Conservation (phyloP, 1,284 basidiomycete genomes). For the Hemileia vastatrix region DNA sequence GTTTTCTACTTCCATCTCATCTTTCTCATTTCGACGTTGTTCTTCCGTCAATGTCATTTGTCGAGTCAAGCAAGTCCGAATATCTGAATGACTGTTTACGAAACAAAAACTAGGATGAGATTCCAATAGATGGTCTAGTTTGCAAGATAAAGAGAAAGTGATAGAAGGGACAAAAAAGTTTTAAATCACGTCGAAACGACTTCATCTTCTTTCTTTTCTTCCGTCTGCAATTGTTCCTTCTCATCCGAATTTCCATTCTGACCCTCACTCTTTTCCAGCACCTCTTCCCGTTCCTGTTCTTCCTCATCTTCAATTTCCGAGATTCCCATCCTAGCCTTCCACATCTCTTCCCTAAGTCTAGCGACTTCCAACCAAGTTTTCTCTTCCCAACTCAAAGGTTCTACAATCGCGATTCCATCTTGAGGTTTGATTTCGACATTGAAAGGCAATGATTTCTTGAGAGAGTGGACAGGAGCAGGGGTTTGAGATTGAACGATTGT, state of each 20-base stretch:
- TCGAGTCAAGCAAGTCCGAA: no score
- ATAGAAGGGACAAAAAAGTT: no score
- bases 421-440: slow-evolving; percentile 8
- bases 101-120: no score
- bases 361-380: slow-evolving; percentile 35
- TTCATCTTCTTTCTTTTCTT: no score
- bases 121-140: no score
- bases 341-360: slow-evolving; percentile 36
- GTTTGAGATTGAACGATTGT: slow-evolving; percentile 9
- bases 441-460: slow-evolving; percentile 8
- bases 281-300: neutral
- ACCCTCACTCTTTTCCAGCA: neutral
- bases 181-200: no score
- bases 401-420: slow-evolving; percentile 24
- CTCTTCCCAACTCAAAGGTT: slow-evolving; percentile 34
- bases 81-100: no score
- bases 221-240: neutral
- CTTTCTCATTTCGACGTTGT: no score
- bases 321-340: slow-evolving; percentile 28
- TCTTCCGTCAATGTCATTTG: no score
- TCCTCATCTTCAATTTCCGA: neutral
- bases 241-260: neutral
- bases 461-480: slow-evolving; percentile 20
- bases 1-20: no score
- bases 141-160: no score